A percentile compares a stretch with the other conserved stretches of the same genome.
phyloP scores from a whole-genome alignment of 2,329 filamentous ascomycete species.

The Juglanconis sp. region DNA sequence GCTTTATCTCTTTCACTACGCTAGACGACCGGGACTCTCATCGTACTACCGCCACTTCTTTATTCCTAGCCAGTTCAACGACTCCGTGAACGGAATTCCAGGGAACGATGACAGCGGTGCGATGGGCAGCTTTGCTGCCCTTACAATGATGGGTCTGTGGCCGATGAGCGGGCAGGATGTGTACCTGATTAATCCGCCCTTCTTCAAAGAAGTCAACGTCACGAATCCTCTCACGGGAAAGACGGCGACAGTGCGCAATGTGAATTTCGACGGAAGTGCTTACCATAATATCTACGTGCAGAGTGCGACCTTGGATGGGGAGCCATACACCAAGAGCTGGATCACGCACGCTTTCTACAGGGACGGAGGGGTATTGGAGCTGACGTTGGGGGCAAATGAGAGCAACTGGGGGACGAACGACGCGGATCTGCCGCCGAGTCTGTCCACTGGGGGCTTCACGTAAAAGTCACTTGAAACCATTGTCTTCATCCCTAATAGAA shows the following conservation, averaged over 20 bases:
- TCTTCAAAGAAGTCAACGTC: conserved; percentile 54
- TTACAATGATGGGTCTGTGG: conserved; percentile 61
- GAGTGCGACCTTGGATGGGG: conserved; percentile 52
- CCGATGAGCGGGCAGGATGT: conserved; percentile 60
- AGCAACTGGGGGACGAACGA: conserved; percentile 50
- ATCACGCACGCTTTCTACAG: conserved; percentile 57
- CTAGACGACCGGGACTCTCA: conserved; percentile 51
- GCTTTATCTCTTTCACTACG: conserved; percentile 61
- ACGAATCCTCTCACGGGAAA: conserved; percentile 51
- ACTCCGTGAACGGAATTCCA: conserved; percentile 51
- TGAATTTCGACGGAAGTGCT: conserved; percentile 51
- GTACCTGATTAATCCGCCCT: conserved; percentile 61
- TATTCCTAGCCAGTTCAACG: conserved; percentile 60
- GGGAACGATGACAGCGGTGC: conserved; percentile 64
- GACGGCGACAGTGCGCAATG: conserved; percentile 51
- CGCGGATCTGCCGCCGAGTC: conserved; percentile 51
- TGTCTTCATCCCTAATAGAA: neutral
- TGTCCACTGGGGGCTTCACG: conserved; percentile 9
- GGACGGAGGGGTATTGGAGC: conserved; percentile 54
- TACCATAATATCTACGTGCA: conserved; percentile 58
- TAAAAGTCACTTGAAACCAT: neutral
- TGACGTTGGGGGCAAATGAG: conserved; percentile 48
- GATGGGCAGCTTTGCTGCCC: conserved; percentile 58
- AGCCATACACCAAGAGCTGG: conserved; percentile 56
- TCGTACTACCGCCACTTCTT: conserved; percentile 53